Percentiles rank a stretch among this genome's conserved stretches.
phyloP scores from a whole-genome alignment of 768 basidiomycete genomes.

The Crucibulum laeve region DNA sequence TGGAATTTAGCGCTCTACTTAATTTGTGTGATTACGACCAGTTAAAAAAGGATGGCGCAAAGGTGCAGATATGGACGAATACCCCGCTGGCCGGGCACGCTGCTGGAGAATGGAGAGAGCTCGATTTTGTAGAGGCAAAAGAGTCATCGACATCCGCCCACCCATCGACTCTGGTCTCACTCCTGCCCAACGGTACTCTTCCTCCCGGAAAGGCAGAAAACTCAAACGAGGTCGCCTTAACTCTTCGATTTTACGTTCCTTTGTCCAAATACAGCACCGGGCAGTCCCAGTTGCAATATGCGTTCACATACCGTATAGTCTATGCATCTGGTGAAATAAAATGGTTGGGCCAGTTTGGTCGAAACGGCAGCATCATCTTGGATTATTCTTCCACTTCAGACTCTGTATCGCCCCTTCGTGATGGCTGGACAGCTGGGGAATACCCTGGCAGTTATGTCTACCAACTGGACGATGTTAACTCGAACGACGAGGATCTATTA shows the following conservation, averaged over 20 bases:
- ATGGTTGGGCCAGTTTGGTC: conserved; percentile 43
- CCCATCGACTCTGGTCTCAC: too few relatives aligned
- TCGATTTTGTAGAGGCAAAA: conserved; percentile 21
- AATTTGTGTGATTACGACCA: conserved; percentile 22
- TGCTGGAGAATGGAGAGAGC: conserved; percentile 26
- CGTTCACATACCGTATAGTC: conserved; percentile 46
- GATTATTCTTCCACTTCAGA: conserved; percentile 10
- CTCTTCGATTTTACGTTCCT: conserved; percentile 5
- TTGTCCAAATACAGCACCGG: conserved; percentile 1
- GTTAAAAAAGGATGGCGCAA: conserved; percentile 22
- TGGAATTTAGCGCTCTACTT: conserved; percentile 34
- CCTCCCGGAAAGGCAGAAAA: background rate
- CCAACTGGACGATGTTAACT: background rate
- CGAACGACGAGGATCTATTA: background rate
- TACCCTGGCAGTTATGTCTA: background rate
- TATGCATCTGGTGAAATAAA: conserved; percentile 36
- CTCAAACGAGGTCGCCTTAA: background rate
- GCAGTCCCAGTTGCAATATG: conserved; percentile 16
- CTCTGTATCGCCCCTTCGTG: conserved; percentile 4
- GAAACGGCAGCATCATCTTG: conserved; percentile 37
- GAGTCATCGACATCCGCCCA: too few relatives aligned
- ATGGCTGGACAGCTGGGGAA: conserved; percentile 18
- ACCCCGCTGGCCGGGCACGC: conserved; percentile 16
- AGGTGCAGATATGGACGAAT: conserved; percentile 42
- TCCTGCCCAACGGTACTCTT: too few relatives aligned